Percentiles rank a stretch among this genome's conserved stretches.
phyloP scores from a whole-genome alignment of 2,329 filamentous ascomycete species.

The Phialophora tarda region DNA sequence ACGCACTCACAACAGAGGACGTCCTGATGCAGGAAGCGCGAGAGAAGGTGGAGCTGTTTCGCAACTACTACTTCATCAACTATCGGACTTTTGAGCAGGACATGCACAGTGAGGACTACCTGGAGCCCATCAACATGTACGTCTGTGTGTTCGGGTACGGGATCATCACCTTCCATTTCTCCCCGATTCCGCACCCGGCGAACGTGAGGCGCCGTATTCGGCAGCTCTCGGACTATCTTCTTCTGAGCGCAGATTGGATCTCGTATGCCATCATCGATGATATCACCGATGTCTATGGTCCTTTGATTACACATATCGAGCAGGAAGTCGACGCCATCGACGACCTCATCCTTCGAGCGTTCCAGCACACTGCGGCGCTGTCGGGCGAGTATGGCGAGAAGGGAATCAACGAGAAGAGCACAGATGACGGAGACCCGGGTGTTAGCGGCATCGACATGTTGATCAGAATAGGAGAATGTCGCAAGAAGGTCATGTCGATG shows the following conservation, averaged over 20 bases:
- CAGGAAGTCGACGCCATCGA: constrained; percentile 98
- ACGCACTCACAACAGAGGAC: constrained; percentile 92
- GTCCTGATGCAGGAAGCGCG: constrained; percentile 97
- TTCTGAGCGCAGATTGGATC: constrained; percentile 95
- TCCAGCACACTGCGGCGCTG: constrained; percentile 59
- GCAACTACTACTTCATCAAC: constrained; percentile 98
- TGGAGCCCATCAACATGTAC: constrained; percentile 97
- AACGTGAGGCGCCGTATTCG: constrained; percentile 93
- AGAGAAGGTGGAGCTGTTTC: constrained; percentile 97
- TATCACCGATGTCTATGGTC: constrained; percentile 94
- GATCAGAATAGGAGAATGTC: constrained; percentile 85
- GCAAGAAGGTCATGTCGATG: constrained; percentile 96
- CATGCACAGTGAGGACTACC: constrained; percentile 81
- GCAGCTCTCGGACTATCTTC: constrained; percentile 90
- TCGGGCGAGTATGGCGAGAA: constrained; percentile 48
- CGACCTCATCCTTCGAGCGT: constrained; percentile 82
- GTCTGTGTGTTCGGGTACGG: constrained; percentile 96
- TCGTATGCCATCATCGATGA: constrained; percentile 98
- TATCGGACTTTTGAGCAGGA: constrained; percentile 98
- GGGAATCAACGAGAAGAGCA: constrained; percentile 50
- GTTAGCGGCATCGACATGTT: constrained; percentile 78
- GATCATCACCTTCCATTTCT: constrained; percentile 91
- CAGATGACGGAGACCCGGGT: constrained; percentile 48
- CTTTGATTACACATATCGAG: constrained; percentile 89
- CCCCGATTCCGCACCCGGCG: constrained; percentile 91